Percentiles rank a stretch among this genome's conserved stretches.
Evolutionary conservation across 768 basidiomycete genomes (phyloP).

Genomic region (Xerocomellus amylosporus): DNA sequence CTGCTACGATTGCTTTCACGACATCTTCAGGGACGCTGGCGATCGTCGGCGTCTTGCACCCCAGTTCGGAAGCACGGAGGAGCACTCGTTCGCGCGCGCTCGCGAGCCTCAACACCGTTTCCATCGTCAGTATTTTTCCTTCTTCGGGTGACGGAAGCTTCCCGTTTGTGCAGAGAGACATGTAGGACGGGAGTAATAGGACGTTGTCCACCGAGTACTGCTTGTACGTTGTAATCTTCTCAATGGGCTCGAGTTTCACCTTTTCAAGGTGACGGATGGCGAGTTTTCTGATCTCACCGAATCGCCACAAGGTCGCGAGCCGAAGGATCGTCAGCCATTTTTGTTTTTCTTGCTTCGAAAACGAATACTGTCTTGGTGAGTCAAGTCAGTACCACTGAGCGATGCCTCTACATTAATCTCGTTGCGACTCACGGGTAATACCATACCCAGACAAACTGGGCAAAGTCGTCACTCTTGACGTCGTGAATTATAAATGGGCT

Average conservation of each 20-base stretch:
- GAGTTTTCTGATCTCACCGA: conserved; percentile 46
- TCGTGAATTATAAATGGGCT: conserved; percentile 20
- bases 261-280: conserved; percentile 57
- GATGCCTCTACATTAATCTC: background rate
- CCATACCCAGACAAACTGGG: conserved; percentile 50
- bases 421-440: conserved; percentile 39
- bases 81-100: conserved; percentile 47
- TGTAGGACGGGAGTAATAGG: conserved; percentile 52
- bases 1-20: conserved; percentile 28
- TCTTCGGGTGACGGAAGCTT: conserved; percentile 53
- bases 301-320: conserved; percentile 55
- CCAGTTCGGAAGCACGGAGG: conserved; percentile 34
- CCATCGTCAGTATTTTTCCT: conserved; percentile 53
- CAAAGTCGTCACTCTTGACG: conserved; percentile 40
- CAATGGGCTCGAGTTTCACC: conserved; percentile 43
- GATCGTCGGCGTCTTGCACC: conserved; percentile 27
- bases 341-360: conserved; percentile 47
- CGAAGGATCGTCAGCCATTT: conserved; percentile 56
- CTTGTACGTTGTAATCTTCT: conserved; percentile 59
- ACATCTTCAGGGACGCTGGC: conserved; percentile 27
- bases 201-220: conserved; percentile 45
- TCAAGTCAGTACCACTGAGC: background rate
- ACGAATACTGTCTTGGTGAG: conserved; percentile 46
- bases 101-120: conserved; percentile 52
- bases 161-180: conserved; percentile 48